phyloP scores from a whole-genome alignment of 139 green algal genomes.

The Tetradesmus obliquus region DNA sequence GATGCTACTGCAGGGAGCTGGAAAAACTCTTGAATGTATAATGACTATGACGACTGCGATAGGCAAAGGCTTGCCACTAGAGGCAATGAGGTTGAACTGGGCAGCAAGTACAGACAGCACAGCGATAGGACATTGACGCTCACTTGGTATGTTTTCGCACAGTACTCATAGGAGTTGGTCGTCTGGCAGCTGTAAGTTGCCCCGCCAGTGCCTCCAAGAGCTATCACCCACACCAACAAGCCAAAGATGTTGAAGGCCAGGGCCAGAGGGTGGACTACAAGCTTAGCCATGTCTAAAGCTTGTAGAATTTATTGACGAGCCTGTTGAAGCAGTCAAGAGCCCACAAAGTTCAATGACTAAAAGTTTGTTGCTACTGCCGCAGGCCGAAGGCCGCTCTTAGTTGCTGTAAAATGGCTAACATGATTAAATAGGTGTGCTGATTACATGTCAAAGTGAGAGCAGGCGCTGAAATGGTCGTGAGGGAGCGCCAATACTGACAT shows the following conservation, averaged over 20 bases:
- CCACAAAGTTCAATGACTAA: neutral
- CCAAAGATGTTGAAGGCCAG: slow-evolving; percentile 38
- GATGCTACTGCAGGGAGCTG: neutral
- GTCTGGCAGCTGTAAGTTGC: slow-evolving; percentile 39
- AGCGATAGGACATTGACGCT: neutral
- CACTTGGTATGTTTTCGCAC: slow-evolving; percentile 42
- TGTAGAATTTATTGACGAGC: no score
- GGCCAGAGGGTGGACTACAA: slow-evolving; percentile 32
- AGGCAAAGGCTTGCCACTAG: neutral
- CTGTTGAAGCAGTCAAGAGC: no score
- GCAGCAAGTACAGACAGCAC: neutral
- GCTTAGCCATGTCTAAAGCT: slow-evolving; percentile 5
- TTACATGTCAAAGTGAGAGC: neutral
- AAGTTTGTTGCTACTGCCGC: neutral
- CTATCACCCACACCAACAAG: slow-evolving; percentile 22
- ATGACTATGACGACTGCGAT: neutral
- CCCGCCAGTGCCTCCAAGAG: slow-evolving; percentile 23
- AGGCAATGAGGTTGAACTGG: neutral
- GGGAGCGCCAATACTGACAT: neutral
- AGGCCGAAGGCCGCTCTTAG: neutral
- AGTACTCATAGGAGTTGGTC: slow-evolving; percentile 23
- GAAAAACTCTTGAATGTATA: neutral
- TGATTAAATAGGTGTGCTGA: neutral
- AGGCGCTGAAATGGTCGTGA: neutral
- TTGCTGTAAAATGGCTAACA: neutral